Evolutionary conservation across 2,329 filamentous ascomycete genomes (phyloP).

Genomic region (Penicillium brevicompactum): DNA sequence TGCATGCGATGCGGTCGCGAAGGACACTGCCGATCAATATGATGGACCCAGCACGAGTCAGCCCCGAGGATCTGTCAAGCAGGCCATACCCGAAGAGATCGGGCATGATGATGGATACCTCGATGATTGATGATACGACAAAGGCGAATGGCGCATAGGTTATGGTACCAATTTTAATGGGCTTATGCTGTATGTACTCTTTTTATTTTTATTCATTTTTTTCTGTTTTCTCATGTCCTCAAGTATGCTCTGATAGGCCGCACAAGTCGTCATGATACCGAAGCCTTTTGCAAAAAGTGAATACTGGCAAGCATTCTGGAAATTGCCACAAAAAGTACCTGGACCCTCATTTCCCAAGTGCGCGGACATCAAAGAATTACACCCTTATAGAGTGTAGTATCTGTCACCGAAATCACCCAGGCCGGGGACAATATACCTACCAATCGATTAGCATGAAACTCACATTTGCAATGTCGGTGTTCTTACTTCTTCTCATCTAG

Average conservation of each 20-base stretch:
- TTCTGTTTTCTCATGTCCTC: background rate
- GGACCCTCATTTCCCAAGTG: background rate
- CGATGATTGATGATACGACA: slow-evolving; percentile 31
- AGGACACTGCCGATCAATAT: slow-evolving; percentile 54
- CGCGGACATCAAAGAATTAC: background rate
- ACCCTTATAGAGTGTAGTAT: slow-evolving; percentile 80
- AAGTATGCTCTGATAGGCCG: background rate
- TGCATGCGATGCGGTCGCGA: slow-evolving; percentile 76
- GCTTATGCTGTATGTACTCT: slow-evolving; percentile 15
- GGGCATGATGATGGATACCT: slow-evolving; percentile 23
- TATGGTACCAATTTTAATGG: slow-evolving; percentile 9
- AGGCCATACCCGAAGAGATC: slow-evolving; percentile 17
- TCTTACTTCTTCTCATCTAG: slow-evolving; percentile 94
- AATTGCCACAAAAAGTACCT: background rate
- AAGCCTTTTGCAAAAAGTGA: background rate
- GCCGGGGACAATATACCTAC: slow-evolving; percentile 90
- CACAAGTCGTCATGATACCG: background rate
- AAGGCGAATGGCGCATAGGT: slow-evolving; percentile 26
- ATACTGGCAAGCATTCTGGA: background rate
- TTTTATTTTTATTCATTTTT: slow-evolving; percentile 2
- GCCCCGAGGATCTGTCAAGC: slow-evolving; percentile 22
- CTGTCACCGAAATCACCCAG: slow-evolving; percentile 94
- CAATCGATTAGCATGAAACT: slow-evolving; percentile 17
- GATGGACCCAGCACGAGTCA: slow-evolving; percentile 23
- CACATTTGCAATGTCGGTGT: background rate